Evolutionary conservation across 192 early-diverging fungal species (phyloP).

Genomic region (Entomortierella beljakovae): DNA sequence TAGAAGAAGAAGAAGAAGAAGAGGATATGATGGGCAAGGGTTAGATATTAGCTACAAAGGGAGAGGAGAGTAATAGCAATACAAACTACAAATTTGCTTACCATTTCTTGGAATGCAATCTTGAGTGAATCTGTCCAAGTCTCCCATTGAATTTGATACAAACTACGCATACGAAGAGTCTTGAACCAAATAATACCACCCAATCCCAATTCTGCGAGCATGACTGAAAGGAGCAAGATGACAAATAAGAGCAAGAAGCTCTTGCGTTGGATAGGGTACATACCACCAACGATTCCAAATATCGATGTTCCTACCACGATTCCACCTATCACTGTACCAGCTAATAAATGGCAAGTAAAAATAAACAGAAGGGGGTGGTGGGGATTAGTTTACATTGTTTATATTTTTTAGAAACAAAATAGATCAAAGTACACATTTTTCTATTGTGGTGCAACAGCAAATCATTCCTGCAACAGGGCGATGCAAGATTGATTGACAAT

Average conservation of each 20-base stretch:
- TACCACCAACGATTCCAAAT: slow-evolving; percentile 24
- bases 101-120: slow-evolving; percentile 18
- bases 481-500: too few relatives aligned
- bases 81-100: neutral
- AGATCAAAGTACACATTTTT: too few relatives aligned
- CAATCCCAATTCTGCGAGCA: slow-evolving; percentile 36
- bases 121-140: slow-evolving; percentile 15
- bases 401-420: too few relatives aligned
- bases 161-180: slow-evolving; percentile 47
- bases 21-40: neutral
- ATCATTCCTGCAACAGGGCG: too few relatives aligned
- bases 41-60: neutral
- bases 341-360: slow-evolving; percentile 14
- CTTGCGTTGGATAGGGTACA: slow-evolving; percentile 22
- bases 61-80: neutral
- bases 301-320: slow-evolving; percentile 27
- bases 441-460: too few relatives aligned
- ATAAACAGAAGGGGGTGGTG: too few relatives aligned
- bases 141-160: slow-evolving; percentile 34
- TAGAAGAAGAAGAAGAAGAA: slow-evolving; percentile 7
- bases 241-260: slow-evolving; percentile 19
- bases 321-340: slow-evolving; percentile 34
- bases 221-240: slow-evolving; percentile 17
- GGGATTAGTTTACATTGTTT: too few relatives aligned
- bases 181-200: slow-evolving; percentile 58